These are phyloP conservation scores for Schizosaccharomyces versatilis DNA, from an alignment of 1,139 yeast species.

Conservation along the genomic window DNA sequence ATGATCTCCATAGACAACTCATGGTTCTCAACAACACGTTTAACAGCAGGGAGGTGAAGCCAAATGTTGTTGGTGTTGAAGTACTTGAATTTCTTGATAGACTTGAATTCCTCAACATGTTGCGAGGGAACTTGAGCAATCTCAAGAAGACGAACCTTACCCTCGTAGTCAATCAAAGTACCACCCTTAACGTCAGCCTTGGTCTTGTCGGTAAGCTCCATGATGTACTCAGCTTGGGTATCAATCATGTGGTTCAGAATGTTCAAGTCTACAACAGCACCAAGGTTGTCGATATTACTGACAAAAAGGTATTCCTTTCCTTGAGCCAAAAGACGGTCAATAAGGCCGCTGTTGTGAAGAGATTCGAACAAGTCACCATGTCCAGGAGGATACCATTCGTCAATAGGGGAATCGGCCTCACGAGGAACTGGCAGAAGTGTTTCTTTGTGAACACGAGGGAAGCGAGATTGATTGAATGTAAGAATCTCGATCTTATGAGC, in stretches of 20 bases:
- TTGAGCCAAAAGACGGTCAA: constrained; percentile 70
- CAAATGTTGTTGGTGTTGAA: constrained; percentile 95
- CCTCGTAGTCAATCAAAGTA: constrained; percentile 87
- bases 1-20: constrained; percentile 79
- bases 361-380: constrained; percentile 95
- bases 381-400: constrained; percentile 96
- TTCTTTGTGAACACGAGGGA: constrained; percentile 88
- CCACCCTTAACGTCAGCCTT: constrained; percentile 99
- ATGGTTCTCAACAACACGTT: constrained; percentile 70
- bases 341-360: constrained; percentile 70
- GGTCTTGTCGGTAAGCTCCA: constrained; percentile 96
- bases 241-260: constrained; percentile 84
- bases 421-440: constrained; percentile 87
- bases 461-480: constrained; percentile 91
- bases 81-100: constrained; percentile 90
- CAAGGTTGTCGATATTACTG: constrained; percentile 93
- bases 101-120: constrained; percentile 93
- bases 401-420: constrained; percentile 47
- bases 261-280: constrained; percentile 89
- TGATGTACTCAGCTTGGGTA: constrained; percentile 76
- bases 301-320: constrained; percentile 91
- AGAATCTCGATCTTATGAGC: constrained; percentile 89
- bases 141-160: constrained; percentile 80
- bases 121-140: constrained; percentile 98
- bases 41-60: constrained; percentile 86